A percentile compares a stretch with the other conserved stretches of the same genome.
Evolutionary conservation across 768 basidiomycete species (phyloP).

Genomic region (Royoungia palumana): DNA sequence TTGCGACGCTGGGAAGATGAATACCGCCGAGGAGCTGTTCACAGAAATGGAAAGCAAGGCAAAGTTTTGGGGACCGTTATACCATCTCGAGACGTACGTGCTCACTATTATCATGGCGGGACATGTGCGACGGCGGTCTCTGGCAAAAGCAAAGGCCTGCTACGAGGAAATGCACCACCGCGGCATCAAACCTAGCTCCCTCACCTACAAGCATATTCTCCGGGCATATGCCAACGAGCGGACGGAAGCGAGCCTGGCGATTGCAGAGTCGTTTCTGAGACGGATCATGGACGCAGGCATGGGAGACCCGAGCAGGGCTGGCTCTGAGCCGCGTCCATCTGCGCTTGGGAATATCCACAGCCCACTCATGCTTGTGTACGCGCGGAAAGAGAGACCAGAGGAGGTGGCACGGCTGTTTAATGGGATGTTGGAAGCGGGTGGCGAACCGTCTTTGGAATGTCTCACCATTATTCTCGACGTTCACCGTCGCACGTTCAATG

Average conservation of each 20-base stretch:
- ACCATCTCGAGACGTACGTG: slow-evolving; percentile 53
- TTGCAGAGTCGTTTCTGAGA: slow-evolving; percentile 66
- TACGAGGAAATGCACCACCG: slow-evolving; percentile 69
- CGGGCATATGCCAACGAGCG: slow-evolving; percentile 52
- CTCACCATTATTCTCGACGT: slow-evolving; percentile 68
- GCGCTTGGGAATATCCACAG: slow-evolving; percentile 55
- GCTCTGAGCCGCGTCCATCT: slow-evolving; percentile 36
- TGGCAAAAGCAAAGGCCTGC: slow-evolving; percentile 53
- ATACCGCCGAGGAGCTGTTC: slow-evolving; percentile 63
- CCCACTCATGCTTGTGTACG: slow-evolving; percentile 58
- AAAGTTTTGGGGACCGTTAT: slow-evolving; percentile 32
- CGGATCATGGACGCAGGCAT: slow-evolving; percentile 41
- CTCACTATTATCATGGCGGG: slow-evolving; percentile 76
- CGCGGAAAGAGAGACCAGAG: slow-evolving; percentile 39
- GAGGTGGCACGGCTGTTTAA: slow-evolving; percentile 58
- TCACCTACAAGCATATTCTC: slow-evolving; percentile 69
- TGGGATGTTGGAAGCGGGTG: slow-evolving; percentile 51
- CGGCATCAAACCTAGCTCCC: slow-evolving; percentile 62
- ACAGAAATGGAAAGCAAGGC: slow-evolving; percentile 57
- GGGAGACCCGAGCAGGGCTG: slow-evolving; percentile 38
- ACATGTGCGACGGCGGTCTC: slow-evolving; percentile 56
- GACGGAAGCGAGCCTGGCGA: slow-evolving; percentile 46
- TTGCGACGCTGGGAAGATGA: slow-evolving; percentile 66
- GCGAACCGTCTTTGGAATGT: slow-evolving; percentile 53
- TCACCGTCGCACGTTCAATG: slow-evolving; percentile 58